phyloP scores from a whole-genome alignment of 1,284 basidiomycete genomes.

The Agaricales sp. region DNA sequence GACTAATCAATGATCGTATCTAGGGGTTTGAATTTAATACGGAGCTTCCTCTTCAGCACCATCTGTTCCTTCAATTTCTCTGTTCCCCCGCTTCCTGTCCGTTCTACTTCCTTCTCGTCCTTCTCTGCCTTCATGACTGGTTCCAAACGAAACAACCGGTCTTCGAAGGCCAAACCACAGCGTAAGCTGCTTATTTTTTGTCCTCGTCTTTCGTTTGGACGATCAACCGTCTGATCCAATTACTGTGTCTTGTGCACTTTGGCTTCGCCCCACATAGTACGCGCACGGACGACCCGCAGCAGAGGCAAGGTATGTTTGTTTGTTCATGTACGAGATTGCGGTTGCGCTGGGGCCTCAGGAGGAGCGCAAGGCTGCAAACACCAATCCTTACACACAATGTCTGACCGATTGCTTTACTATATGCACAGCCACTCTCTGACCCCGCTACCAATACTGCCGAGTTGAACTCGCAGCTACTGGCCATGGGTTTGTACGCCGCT shows the following conservation, averaged over 20 bases:
- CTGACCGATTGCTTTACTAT: neutral
- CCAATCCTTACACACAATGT: too few species aligned
- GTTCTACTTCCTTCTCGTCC: neutral
- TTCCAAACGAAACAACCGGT: neutral
- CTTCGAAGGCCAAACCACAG: neutral
- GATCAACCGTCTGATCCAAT: neutral
- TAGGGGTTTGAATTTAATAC: neutral
- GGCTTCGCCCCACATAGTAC: neutral
- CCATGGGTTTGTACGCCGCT: constrained; percentile 70
- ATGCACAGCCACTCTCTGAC: constrained; percentile 26
- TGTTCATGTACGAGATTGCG: too few species aligned
- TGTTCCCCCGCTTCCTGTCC: neutral
- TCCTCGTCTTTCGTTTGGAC: neutral
- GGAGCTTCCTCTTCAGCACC: neutral
- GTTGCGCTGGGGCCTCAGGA: too few species aligned
- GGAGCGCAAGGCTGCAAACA: too few species aligned
- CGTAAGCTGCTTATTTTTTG: neutral
- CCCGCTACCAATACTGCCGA: constrained; percentile 53
- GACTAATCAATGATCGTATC: neutral
- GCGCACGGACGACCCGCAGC: constrained; percentile 1
- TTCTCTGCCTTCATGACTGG: neutral
- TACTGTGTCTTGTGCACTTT: neutral
- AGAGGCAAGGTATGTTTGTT: constrained; percentile 1
- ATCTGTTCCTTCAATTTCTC: neutral
- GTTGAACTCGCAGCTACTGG: constrained; percentile 59